Evolutionary conservation across 2,329 filamentous ascomycete species (phyloP), one percentile per base, ranked within the genome.

Genomic region (Monosporascus sp.): DNA sequence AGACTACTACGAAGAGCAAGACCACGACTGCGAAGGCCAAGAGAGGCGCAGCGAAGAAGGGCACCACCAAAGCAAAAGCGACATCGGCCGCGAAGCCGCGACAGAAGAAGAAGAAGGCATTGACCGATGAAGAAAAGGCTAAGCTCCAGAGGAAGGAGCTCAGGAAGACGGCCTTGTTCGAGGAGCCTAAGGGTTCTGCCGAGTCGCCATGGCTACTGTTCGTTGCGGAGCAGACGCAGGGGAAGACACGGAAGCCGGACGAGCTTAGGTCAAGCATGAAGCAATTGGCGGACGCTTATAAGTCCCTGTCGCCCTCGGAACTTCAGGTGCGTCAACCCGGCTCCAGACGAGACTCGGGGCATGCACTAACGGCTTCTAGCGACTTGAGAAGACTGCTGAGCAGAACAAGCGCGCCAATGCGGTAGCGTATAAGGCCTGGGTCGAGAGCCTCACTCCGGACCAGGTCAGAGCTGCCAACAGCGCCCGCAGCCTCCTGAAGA

Each of bases 401-500:
- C 58, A 71, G 57, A 81, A 82, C 69, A 68, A 66, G 48, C 57
- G 61, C 20, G 55, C 60, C 60, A 80, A 80, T 61, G 60, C 65
- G 8, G 69, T 64, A 8, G 60, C 64, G 18, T 70, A 70, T 62
- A 72, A 75, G 66, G 66, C 70, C 17, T 83, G 80, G 80, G 64
- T 82, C n/a, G 68, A 75, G 54, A 67, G 65, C 27, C 63, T 75
- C 59, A 64, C 73, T 3, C 65, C 69, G 3, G 62, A 65, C 49
- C 66, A 70, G 31, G 76, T 82, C 50, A 56, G 62, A 48, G 55
- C 66, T 2, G 79, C 80, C 56, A 82, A 80, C 70, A 57, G 55
- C 2, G 77, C 78, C 22, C 81, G 81, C 52, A 57, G 46, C 7
- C 56, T 55, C 25, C 71, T 83, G 47, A 67, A 65, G 52, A 70